phyloP scores from a whole-genome alignment of 164 flowering plant species.

The Magnolia kwangsiensis region DNA sequence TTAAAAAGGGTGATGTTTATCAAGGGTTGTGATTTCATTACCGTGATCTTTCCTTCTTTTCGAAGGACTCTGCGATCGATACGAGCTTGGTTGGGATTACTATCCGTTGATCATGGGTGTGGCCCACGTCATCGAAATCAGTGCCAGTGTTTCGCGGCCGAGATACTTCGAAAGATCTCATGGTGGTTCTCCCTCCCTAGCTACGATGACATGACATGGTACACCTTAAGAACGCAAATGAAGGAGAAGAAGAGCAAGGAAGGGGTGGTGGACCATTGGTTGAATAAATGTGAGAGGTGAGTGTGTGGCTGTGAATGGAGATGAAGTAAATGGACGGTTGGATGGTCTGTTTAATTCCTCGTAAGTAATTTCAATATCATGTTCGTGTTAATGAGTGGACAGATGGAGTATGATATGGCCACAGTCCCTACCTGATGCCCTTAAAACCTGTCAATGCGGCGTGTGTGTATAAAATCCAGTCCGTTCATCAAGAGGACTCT shows the following conservation, averaged over 20 bases:
- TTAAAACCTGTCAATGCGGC: too few species aligned
- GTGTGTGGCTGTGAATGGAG: constrained; percentile 45
- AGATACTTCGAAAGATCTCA: constrained; percentile 22
- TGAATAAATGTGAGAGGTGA: constrained; percentile 45
- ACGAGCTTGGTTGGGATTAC: constrained; percentile 30
- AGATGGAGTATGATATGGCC: too few species aligned
- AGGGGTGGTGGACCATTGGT: constrained; percentile 15
- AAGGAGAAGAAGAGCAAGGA: not conserved
- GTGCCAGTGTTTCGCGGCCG: constrained; percentile 6
- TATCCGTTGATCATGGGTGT: constrained; percentile 28
- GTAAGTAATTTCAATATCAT: not conserved
- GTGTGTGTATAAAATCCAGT: too few species aligned
- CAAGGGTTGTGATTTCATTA: constrained; percentile 18
- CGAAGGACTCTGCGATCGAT: constrained; percentile 30
- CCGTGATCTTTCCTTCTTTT: constrained; percentile 65
- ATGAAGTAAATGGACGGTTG: constrained; percentile 24
- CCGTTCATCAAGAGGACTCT: too few species aligned
- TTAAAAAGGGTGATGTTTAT: not conserved
- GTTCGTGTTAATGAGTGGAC: not conserved
- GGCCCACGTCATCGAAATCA: constrained; percentile 20
- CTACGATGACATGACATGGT: not conserved
- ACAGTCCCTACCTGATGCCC: too few species aligned
- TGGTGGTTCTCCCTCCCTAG: constrained; percentile 8
- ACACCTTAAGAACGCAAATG: not conserved
- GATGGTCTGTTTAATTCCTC: constrained; percentile 4